Conservation (phyloP, 129 eudicot genomes). For the Tagetes erecta region DNA sequence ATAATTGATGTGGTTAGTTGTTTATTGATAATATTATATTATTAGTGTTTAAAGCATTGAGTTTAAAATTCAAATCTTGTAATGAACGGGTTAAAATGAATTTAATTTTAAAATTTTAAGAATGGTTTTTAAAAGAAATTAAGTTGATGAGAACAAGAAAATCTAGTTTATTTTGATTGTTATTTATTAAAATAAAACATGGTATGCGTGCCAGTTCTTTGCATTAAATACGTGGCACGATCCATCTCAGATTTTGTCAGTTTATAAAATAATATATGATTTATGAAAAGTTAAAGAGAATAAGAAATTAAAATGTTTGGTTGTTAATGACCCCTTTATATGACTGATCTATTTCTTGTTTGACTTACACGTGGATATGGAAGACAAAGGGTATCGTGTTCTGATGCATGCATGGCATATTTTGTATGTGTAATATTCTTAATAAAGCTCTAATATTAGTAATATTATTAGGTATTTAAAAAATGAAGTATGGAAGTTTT, state of each 20-base stretch:
- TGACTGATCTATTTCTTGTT: not conserved
- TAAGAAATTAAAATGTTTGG: not conserved
- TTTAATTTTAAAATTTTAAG: no score
- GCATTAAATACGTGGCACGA: constrained; percentile 11
- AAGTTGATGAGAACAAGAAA: not conserved
- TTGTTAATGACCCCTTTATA: constrained; percentile 1
- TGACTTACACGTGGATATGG: constrained; percentile 32
- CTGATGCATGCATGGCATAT: constrained; percentile 33
- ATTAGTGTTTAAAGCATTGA: no score
- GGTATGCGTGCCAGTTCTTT: constrained; percentile 13
- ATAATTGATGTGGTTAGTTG: no score
- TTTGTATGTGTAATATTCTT: not conserved
- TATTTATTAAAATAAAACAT: not conserved
- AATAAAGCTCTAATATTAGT: constrained; percentile 10
- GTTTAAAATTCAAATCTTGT: no score
- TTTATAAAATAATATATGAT: not conserved
- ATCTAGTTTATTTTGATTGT: not conserved
- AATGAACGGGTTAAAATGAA: no score
- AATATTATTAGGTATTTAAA: no score
- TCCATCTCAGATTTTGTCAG: not conserved
- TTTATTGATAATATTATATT: no score
- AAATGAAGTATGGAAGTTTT: no score
- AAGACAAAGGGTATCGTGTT: constrained; percentile 13
- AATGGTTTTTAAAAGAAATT: no score
- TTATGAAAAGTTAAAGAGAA: not conserved